Percentiles rank a stretch among this genome's conserved stretches.
Conservation (phyloP, 148 eudicot species). For the Simmondsia chinensis region DNA sequence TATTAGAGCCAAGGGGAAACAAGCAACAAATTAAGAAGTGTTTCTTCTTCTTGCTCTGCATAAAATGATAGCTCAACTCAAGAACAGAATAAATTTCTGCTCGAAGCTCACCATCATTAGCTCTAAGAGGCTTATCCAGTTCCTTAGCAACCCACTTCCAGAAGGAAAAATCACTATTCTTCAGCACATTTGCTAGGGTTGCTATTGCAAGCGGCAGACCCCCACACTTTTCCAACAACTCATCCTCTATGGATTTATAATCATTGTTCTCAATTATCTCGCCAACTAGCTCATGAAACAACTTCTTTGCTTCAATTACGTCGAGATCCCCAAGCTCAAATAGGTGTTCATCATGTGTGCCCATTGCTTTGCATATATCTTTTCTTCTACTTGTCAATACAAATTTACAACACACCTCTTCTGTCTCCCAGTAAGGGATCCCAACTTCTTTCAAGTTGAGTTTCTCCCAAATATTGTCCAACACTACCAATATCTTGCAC, state of each 20-base stretch:
- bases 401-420: conserved; percentile 1
- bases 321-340: not conserved
- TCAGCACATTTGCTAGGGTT: not conserved
- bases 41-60: not conserved
- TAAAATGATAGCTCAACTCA: not conserved
- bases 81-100: not conserved
- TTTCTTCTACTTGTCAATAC: conserved; percentile 1
- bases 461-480: conserved; percentile 7
- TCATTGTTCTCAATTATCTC: not conserved
- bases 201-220: conserved; percentile 1
- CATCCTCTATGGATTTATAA: not conserved
- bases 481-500: not conserved
- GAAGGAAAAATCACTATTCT: not conserved
- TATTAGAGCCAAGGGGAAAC: not conserved
- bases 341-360: not conserved
- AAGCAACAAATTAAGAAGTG: not conserved
- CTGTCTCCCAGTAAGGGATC: not conserved
- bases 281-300: not conserved
- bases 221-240: not conserved
- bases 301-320: not conserved
- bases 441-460: not conserved
- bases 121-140: not conserved
- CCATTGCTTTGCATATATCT: not conserved
- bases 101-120: not conserved
- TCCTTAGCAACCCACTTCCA: not conserved